A percentile compares a stretch with the other conserved stretches of the same genome.
Evolutionary conservation across 805 yeast species (phyloP).

Genomic region (Trichomonascus vanleenenianus): DNA sequence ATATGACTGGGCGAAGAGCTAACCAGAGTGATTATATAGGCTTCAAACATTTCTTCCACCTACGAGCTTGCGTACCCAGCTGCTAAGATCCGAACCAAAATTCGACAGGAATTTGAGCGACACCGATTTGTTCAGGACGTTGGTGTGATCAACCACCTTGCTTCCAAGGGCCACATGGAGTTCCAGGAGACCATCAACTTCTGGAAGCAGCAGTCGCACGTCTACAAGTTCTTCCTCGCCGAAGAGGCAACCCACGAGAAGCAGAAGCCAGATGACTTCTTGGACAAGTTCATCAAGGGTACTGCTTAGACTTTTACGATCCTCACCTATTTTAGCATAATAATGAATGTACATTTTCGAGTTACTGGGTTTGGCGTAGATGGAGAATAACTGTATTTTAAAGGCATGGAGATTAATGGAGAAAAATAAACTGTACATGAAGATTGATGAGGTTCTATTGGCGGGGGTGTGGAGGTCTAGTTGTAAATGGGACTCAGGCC

Average conservation of each 20-base stretch:
- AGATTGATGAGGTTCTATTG: too few relatives aligned
- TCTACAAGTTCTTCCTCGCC: constrained; percentile 71
- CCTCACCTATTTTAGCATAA: too few relatives aligned
- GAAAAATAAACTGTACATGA: too few relatives aligned
- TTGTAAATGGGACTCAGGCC: too few relatives aligned
- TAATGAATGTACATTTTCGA: neutral
- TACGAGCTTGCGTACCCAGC: constrained; percentile 51
- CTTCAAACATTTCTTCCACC: constrained; percentile 36
- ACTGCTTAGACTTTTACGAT: constrained; percentile 16
- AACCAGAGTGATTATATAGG: constrained; percentile 15
- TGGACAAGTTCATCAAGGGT: constrained; percentile 50
- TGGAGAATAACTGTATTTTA: too few relatives aligned
- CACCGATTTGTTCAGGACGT: constrained; percentile 64
- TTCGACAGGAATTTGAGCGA: constrained; percentile 87
- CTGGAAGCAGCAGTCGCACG: constrained; percentile 87
- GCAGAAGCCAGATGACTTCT: constrained; percentile 49
- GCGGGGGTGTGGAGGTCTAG: too few relatives aligned
- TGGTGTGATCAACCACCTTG: constrained; percentile 57
- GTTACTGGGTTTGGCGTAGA: too few relatives aligned
- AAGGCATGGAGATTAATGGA: too few relatives aligned
- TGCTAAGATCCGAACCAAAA: constrained; percentile 69
- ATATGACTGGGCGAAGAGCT: neutral
- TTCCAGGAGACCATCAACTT: constrained; percentile 81
- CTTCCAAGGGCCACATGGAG: constrained; percentile 84
- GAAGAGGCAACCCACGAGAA: constrained; percentile 49